These are phyloP conservation scores for Mycocentrospora acerina DNA, from an alignment of 2,329 filamentous ascomycete genomes.

Conservation along the genomic window DNA sequence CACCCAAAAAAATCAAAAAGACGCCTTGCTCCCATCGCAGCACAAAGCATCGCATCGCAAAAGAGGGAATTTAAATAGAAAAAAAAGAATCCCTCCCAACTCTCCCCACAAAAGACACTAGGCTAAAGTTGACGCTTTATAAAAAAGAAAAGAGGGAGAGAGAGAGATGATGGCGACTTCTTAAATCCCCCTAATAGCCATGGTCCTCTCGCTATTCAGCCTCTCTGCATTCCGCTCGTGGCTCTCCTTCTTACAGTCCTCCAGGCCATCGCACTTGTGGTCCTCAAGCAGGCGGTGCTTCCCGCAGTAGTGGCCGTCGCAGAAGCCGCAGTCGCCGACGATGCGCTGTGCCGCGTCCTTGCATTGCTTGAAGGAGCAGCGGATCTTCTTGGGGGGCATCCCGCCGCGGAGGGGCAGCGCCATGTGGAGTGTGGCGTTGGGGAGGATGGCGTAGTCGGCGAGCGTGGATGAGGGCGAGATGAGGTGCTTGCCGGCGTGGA, in stretches of 20 bases:
- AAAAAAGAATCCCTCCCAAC: too few species aligned
- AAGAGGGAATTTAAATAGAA: too few species aligned
- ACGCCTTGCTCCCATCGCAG: too few species aligned
- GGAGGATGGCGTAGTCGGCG: constrained; percentile 50
- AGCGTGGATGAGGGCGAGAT: constrained; percentile 46
- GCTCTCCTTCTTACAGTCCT: constrained; percentile 97
- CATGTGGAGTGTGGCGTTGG: constrained; percentile 56
- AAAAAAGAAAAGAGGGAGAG: not conserved
- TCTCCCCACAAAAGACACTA: too few species aligned
- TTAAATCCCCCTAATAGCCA: constrained; percentile 87
- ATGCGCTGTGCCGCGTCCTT: constrained; percentile 86
- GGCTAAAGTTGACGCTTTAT: not conserved
- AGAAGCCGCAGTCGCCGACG: constrained; percentile 95
- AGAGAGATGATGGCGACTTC: not conserved
- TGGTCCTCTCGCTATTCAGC: constrained; percentile 87
- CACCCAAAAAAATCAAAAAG: too few species aligned
- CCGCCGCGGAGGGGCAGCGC: constrained; percentile 59
- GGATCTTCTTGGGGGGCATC: constrained; percentile 70
- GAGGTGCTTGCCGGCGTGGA: constrained; percentile 61
- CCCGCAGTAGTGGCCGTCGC: constrained; percentile 88
- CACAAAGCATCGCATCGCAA: too few species aligned
- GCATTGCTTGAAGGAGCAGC: constrained; percentile 89
- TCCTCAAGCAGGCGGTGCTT: constrained; percentile 93
- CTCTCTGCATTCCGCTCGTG: constrained; percentile 92
- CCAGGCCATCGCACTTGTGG: constrained; percentile 88